Evolutionary conservation across 2,329 filamentous ascomycete species (phyloP), one percentile per base, ranked within the genome.

Genomic region (Fusarium piperis): DNA sequence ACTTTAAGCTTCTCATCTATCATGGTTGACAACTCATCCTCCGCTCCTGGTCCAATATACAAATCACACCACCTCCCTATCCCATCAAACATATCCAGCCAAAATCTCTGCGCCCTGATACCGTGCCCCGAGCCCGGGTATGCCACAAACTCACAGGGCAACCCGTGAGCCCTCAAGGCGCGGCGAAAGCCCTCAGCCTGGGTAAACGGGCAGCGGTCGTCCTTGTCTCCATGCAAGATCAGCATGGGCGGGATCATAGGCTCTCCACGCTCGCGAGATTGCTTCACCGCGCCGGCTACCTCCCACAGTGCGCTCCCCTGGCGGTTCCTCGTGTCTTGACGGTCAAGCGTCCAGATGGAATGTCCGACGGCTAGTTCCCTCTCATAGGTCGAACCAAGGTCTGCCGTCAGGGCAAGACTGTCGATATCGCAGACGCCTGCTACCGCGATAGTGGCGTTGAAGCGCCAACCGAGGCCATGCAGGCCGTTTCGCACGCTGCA

Each of bases 371-470:
- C 67, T 0, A 76, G 28, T 32, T 76, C 74, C 0, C n/a, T 7
- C 8, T 76, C 68, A 0, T 39, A 69, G 0, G 64, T 68, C 2
- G 72, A 65, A 1, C 74, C 74, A 0, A 68, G 39, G 13, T 72
- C 68, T 1, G 77, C 77, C 0, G 80, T 79, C n/a, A 83, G 57
- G 0, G 69, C 62, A 59, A 83, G 77, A 18, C 76, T 76, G 23
- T 84, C 83, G 18, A 74, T 76, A 36, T 84, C 81, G 2, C 71
- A 78, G 6, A 83, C 70, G 0, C 82, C 83, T 1, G 79, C 80
- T 1, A 81, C 79, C 0, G 80, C 77, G 0, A 84, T 78, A 2
- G 74, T 73, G 6, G 79, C 82, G 10, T 74, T 69, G 71, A 82
- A 83, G 4, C 72, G 69, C 81, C 82, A 84, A 2, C 75, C 80